Conservation (phyloP, 805 yeast genomes). For the Yamadazyma insecticola region DNA sequence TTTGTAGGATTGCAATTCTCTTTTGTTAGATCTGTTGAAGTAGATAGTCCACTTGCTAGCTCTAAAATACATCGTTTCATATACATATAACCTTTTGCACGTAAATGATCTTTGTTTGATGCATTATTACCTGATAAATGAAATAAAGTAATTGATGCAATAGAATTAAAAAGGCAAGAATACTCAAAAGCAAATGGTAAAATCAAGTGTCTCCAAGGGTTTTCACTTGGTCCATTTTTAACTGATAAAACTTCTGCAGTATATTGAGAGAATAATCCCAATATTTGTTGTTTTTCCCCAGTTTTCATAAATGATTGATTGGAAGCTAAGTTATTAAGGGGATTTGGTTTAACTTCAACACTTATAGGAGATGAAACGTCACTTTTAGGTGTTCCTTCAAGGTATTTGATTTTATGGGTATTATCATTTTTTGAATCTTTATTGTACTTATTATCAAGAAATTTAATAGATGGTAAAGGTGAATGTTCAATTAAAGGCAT, state of each 20-base stretch:
- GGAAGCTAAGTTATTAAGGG: slow-evolving; percentile 2
- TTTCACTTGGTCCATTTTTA: slow-evolving; percentile 58
- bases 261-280: slow-evolving; percentile 29
- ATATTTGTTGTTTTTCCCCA: slow-evolving; percentile 33
- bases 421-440: too few relatives aligned
- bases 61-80: slow-evolving; percentile 60
- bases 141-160: slow-evolving; percentile 64
- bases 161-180: slow-evolving; percentile 55
- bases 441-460: too few relatives aligned
- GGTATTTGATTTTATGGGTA: too few relatives aligned
- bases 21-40: slow-evolving; percentile 14
- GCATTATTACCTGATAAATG: slow-evolving; percentile 39
- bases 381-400: too few relatives aligned
- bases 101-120: slow-evolving; percentile 37
- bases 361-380: slow-evolving; percentile 6
- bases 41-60: slow-evolving; percentile 51
- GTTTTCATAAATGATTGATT: slow-evolving; percentile 16
- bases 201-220: slow-evolving; percentile 61
- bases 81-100: slow-evolving; percentile 49
- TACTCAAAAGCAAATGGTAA: slow-evolving; percentile 54
- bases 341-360: slow-evolving; percentile 6
- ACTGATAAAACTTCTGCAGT: slow-evolving; percentile 52
- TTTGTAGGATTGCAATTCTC: slow-evolving; percentile 11
- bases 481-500: too few relatives aligned
- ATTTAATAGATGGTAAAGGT: too few relatives aligned